These are phyloP conservation scores for Yamadazyma atlantica DNA, from an alignment of 1,139 yeast genomes.

Conservation along the genomic window DNA sequence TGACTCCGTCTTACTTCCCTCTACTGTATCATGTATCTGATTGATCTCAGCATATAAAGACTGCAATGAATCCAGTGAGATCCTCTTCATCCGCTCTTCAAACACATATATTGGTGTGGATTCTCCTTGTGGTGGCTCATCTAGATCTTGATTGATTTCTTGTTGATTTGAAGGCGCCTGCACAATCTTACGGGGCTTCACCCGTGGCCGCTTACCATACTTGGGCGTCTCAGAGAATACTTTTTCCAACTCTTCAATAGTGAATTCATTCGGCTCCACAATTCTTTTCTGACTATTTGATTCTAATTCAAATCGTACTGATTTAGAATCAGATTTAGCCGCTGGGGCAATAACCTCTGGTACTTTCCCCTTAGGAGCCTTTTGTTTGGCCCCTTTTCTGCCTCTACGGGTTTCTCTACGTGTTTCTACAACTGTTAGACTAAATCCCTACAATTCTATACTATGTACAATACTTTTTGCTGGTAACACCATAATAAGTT, in stretches of 20 bases:
- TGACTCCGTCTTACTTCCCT: neutral
- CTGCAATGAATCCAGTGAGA: conserved; percentile 7
- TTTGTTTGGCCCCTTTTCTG: neutral
- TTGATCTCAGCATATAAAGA: conserved; percentile 12
- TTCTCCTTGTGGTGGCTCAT: conserved; percentile 4
- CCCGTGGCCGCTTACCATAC: neutral
- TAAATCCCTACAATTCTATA: neutral
- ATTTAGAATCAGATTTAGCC: neutral
- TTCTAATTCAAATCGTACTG: neutral
- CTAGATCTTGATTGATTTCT: neutral
- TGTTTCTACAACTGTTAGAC: neutral
- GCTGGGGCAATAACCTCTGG: too few relatives aligned
- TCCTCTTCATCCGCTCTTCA: conserved; percentile 4
- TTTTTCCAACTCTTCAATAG: conserved; percentile 16
- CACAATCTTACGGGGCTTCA: conserved; percentile 3
- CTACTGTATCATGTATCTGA: conserved; percentile 13
- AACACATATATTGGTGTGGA: conserved; percentile 5
- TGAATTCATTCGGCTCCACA: conserved; percentile 16
- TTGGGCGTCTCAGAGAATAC: conserved; percentile 10
- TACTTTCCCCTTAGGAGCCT: neutral
- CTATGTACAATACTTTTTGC: neutral
- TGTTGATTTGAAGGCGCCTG: too few relatives aligned
- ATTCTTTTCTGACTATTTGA: conserved; percentile 6
- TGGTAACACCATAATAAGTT: too few relatives aligned
- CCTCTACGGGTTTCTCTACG: neutral